Evolutionary conservation across 2,329 filamentous ascomycete species (phyloP).

Genomic region (Fusarium sarcochroum): DNA sequence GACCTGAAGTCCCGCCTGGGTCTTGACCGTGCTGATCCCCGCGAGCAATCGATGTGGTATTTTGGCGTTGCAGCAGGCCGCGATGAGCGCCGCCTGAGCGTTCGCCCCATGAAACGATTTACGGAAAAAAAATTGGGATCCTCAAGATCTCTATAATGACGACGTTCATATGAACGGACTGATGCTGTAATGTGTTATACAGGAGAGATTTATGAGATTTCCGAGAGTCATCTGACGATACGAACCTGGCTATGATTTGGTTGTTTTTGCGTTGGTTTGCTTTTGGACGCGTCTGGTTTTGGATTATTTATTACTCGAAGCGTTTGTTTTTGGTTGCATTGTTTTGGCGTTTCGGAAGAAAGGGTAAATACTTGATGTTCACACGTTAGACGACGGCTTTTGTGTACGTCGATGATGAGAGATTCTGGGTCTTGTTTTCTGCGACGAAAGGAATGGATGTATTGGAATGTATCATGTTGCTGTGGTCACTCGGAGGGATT

Average conservation of each 20-base stretch:
- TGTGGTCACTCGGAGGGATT: conserved; percentile 5
- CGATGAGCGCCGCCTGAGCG: conserved; percentile 60
- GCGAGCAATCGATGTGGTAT: conserved; percentile 66
- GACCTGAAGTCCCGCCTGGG: conserved; percentile 80
- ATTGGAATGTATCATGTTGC: conserved; percentile 33
- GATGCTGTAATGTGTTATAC: conserved; percentile 35
- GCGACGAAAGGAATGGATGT: conserved; percentile 22
- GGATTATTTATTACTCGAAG: conserved; percentile 18
- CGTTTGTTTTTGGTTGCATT: conserved; percentile 33
- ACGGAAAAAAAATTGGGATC: conserved; percentile 58
- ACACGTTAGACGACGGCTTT: conserved; percentile 18
- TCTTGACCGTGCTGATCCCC: conserved; percentile 59
- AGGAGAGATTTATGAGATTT: conserved; percentile 5
- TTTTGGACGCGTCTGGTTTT: conserved; percentile 12
- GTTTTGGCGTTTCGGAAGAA: conserved; percentile 40
- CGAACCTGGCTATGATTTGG: conserved; percentile 13
- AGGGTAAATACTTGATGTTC: conserved; percentile 16
- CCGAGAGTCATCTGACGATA: conserved; percentile 23
- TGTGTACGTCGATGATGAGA: conserved; percentile 22
- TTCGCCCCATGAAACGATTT: conserved; percentile 61
- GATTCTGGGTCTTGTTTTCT: conserved; percentile 7
- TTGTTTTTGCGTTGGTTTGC: conserved; percentile 2
- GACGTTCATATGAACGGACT: conserved; percentile 29
- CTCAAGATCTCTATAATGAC: conserved; percentile 48
- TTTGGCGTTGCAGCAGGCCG: conserved; percentile 60